These are phyloP conservation scores for Fagopyrum esculentum DNA, from an alignment of 148 eudicot genomes.

Conservation along the genomic window DNA sequence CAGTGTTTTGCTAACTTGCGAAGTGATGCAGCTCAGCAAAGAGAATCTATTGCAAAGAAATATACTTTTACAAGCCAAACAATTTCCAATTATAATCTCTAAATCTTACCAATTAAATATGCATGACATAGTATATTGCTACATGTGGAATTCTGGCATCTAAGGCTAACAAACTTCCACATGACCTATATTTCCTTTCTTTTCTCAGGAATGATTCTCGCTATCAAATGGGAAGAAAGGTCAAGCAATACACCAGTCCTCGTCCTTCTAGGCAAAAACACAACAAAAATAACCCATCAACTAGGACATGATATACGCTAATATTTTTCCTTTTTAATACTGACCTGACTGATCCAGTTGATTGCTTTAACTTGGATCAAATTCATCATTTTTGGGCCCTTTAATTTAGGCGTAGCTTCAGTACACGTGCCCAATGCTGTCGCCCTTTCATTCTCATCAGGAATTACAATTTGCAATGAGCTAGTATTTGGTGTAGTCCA, in stretches of 20 bases:
- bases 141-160: background rate
- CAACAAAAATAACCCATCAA: background rate
- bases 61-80: background rate
- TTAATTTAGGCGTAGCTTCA: constrained; percentile 61
- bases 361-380: constrained; percentile 30
- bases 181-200: background rate
- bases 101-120: too few relatives aligned
- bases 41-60: too few relatives aligned
- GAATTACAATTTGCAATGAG: constrained; percentile 38
- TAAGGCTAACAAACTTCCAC: background rate
- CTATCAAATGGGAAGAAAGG: background rate
- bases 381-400: constrained; percentile 37
- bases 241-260: background rate
- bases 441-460: constrained; percentile 32
- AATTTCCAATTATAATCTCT: background rate
- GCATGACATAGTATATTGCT: background rate
- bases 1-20: background rate
- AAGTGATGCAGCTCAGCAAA: background rate
- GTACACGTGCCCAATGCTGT: constrained; percentile 14
- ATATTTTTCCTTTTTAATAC: constrained; percentile 9
- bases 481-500: constrained; percentile 37
- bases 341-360: constrained; percentile 53
- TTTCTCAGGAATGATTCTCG: background rate
- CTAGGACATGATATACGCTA: background rate
- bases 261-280: background rate